Conservation (phyloP, 2,329 filamentous ascomycete species). For the Fusarium vanettenii region DNA sequence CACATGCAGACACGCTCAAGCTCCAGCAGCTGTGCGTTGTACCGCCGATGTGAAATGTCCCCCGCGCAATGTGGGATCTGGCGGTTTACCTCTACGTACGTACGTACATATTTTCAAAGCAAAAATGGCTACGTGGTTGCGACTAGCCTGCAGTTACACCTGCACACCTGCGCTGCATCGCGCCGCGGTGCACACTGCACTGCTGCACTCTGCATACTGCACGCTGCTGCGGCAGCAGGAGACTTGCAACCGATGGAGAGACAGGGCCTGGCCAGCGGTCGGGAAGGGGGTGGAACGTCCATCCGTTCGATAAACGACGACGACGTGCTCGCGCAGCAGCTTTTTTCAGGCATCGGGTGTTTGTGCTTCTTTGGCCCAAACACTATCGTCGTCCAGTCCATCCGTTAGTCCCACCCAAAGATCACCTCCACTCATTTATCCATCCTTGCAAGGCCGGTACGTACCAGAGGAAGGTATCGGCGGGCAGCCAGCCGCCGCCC, state of each 20-base stretch:
- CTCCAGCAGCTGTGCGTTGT: background rate
- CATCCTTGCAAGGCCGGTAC: background rate
- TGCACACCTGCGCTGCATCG: slow-evolving; percentile 12
- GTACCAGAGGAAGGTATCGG: background rate
- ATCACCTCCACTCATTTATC: background rate
- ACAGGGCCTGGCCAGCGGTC: background rate
- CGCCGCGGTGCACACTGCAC: slow-evolving; percentile 4
- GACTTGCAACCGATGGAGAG: background rate
- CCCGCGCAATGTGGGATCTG: slow-evolving; percentile 15
- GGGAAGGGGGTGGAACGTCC: background rate
- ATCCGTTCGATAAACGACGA: background rate
- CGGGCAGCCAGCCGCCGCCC: slow-evolving; percentile 7
- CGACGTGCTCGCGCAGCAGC: background rate
- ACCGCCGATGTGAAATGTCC: slow-evolving; percentile 3
- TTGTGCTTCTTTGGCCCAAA: background rate
- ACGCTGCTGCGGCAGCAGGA: background rate
- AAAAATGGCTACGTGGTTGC: slow-evolving; percentile 7
- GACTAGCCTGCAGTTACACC: slow-evolving; percentile 17
- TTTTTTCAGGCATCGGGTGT: background rate
- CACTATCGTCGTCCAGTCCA: background rate
- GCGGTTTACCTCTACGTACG: background rate
- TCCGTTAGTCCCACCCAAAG: background rate
- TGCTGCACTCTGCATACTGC: background rate
- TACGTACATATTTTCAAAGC: background rate
- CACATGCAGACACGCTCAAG: background rate